phyloP scores from a whole-genome alignment of 129 eudicot species.

The Glebionis coronaria region DNA sequence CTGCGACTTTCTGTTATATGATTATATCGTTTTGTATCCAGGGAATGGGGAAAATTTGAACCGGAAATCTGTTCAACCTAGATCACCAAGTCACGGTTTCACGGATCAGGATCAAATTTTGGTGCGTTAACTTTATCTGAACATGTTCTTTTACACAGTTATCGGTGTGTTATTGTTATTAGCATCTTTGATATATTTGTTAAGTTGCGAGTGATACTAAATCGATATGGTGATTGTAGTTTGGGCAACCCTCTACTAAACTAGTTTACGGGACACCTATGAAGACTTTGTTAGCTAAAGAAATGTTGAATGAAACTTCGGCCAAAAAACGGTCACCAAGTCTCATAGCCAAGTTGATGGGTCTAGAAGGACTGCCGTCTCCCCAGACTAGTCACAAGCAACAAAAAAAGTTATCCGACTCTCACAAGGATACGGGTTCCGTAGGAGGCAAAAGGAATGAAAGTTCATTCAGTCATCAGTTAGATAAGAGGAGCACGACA shows the following conservation, averaged over 20 bases:
- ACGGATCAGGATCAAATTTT: constrained; percentile 33
- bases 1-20: neutral
- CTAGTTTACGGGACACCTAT: constrained; percentile 50
- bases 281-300: constrained; percentile 78
- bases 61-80: constrained; percentile 35
- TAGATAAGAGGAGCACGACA: constrained; percentile 32
- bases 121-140: constrained; percentile 31
- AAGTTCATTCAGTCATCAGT: constrained; percentile 24
- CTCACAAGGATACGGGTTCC: constrained; percentile 20
- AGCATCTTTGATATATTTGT: neutral
- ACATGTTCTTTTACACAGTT: constrained; percentile 3
- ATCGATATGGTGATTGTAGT: constrained; percentile 33
- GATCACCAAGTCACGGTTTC: constrained; percentile 34
- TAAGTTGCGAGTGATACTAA: constrained; percentile 8
- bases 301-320: constrained; percentile 62
- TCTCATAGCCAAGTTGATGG: constrained; percentile 80
- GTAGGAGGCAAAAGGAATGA: constrained; percentile 25
- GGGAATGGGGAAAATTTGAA: constrained; percentile 33
- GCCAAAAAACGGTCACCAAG: constrained; percentile 56
- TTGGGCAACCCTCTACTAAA: constrained; percentile 42
- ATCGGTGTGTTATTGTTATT: neutral
- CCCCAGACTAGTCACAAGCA: constrained; percentile 50
- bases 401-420: constrained; percentile 38
- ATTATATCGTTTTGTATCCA: constrained; percentile 20
- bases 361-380: constrained; percentile 73